Percentiles rank a stretch among this genome's conserved stretches.
phyloP scores from a whole-genome alignment of 306 rosid species.

The Prunus campanulata region DNA sequence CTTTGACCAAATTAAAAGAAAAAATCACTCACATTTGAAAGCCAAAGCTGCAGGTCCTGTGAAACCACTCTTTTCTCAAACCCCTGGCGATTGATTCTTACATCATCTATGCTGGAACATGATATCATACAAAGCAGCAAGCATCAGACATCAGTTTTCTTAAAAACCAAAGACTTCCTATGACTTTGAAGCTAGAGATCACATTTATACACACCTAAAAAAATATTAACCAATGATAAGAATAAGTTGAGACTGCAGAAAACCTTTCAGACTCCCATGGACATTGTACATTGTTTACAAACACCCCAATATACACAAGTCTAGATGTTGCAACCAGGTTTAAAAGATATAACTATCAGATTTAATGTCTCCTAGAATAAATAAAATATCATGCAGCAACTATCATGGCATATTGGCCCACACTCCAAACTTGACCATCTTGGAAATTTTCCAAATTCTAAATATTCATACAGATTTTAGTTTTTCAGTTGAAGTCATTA shows the following conservation, averaged over 20 bases:
- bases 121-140: constrained; percentile 10
- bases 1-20: background rate
- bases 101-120: constrained; percentile 58
- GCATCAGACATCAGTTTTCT: background rate
- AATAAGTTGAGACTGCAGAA: background rate
- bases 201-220: background rate
- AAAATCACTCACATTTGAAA: constrained; percentile 74
- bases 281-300: too few species aligned
- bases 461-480: background rate
- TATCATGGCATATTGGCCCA: background rate
- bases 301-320: too few species aligned
- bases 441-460: background rate
- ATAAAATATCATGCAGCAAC: background rate
- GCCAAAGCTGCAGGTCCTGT: constrained; percentile 85
- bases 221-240: background rate
- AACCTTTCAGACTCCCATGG: background rate
- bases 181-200: background rate
- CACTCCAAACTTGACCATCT: background rate
- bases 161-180: background rate
- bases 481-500: background rate
- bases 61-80: constrained; percentile 96
- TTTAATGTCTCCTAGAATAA: too few species aligned
- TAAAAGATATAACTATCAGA: too few species aligned
- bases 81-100: constrained; percentile 78
- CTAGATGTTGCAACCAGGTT: too few species aligned